Base-by-base conservation (phyloP, 805 yeast species). In the Zygoascus ofunaensis region DNA sequence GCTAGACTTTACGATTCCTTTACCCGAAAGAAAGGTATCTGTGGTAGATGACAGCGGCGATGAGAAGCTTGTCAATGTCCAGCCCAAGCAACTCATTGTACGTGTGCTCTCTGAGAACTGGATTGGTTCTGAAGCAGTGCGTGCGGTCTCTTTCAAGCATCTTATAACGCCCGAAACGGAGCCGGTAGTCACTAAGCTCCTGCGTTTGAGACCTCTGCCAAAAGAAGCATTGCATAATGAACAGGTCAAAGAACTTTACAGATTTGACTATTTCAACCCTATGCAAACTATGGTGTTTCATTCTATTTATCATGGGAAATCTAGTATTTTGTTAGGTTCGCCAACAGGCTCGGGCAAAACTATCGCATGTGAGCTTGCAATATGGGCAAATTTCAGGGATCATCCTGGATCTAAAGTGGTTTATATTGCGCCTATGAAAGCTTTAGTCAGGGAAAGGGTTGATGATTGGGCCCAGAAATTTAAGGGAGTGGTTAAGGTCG, bases 341-440 rank as follows among this genome's bases (percentile, higher is more conserved):
- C 99, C 99, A 2, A 92, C 98, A 2, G 98, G 98, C 20, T 90
- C 97, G 0, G 99, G 99, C 53, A 92, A 92, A 62, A 92, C 98
- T 0, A 82, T 92, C 28, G 97, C 94, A 23, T 95, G 97, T 0
- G 99, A 92, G 59, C 64, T 92, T 45, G 97, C 97, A 0, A 85
- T 92, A 14, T 92, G 97, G 97, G 90, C 87, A 60, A 97, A 98
- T 0, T 83, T 90, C 60, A 76, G 73, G 38, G 82, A 83, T 39
- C 79, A 72, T 46, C 96, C 97, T 0, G 77, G 80, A 8, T 77
- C 86, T 1, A 87, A 87, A 53, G 72, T 85, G 21, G 90, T 84
- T 5, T 84, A 85, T 58, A 82, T 84, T 65, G 94, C 94, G 0
- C 94, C 94, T 1, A 85, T 84, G 94, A 84, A 85, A 55, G 94